Percentiles rank a stretch among this genome's conserved stretches.
These are phyloP conservation scores for Musa schizocarpa DNA, from an alignment of 176 grass and related monocot genomes.

Conservation along the genomic window DNA sequence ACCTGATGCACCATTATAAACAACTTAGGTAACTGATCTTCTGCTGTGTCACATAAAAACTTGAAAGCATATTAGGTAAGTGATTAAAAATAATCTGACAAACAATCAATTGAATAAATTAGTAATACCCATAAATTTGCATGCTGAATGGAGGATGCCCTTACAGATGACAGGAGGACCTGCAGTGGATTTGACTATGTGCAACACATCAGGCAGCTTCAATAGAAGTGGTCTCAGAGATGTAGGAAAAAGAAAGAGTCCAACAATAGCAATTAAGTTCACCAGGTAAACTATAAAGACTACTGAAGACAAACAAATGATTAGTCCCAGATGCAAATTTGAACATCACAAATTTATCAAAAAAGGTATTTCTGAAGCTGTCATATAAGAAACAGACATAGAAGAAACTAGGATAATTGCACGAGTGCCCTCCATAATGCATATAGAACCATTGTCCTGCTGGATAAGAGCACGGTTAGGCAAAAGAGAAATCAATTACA, in stretches of 20 bases:
- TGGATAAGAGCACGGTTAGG: constrained; percentile 7
- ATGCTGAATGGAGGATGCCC: neutral
- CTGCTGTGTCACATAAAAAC: neutral
- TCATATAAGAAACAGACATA: constrained; percentile 1
- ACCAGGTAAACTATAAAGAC: neutral
- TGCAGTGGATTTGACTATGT: neutral
- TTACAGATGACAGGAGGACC: neutral
- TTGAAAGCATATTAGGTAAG: neutral
- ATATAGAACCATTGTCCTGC: neutral
- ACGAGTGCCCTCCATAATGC: neutral
- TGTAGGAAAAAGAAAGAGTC: neutral
- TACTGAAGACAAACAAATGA: neutral
- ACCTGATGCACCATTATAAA: constrained; percentile 5
- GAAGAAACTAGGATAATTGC: neutral
- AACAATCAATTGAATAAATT: neutral
- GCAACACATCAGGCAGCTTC: constrained; percentile 1
- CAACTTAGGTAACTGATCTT: constrained; percentile 3
- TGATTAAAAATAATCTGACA: neutral
- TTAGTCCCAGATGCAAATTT: constrained; percentile 8
- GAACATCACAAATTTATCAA: neutral
- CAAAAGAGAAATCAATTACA: constrained; percentile 1
- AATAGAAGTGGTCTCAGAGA: neutral
- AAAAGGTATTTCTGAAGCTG: neutral
- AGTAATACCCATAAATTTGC: neutral
- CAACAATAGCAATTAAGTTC: neutral